These are phyloP conservation scores for Angomonas desouzai DNA, from an alignment of 208 protist species.

Conservation along the genomic window DNA sequence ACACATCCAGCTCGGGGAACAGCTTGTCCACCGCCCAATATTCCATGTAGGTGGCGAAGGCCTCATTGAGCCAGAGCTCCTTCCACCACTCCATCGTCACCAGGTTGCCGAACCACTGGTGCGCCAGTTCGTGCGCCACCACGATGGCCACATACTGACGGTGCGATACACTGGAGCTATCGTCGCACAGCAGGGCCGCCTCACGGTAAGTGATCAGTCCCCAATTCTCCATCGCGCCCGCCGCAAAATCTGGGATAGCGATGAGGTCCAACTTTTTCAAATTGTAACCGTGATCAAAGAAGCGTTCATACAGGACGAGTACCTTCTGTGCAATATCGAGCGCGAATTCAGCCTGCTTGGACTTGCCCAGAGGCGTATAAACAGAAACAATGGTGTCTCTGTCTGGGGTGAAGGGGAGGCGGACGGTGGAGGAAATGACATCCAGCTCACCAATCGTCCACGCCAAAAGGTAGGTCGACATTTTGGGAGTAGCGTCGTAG, in stretches of 20 bases:
- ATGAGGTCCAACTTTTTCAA: conserved; percentile 96
- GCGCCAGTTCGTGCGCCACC: conserved; percentile 93
- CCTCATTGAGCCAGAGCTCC: conserved; percentile 98
- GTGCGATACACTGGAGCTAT: conserved; percentile 36
- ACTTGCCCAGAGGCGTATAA: conserved; percentile 45
- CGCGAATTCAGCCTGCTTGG: conserved; percentile 58
- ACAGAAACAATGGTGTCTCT: conserved; percentile 34
- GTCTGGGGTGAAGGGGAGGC: conserved; percentile 15
- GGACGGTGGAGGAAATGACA: conserved; percentile 22
- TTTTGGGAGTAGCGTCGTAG: conserved; percentile 83
- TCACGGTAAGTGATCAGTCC: conserved; percentile 95
- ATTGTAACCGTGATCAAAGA: conserved; percentile 85
- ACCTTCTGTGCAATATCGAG: conserved; percentile 64
- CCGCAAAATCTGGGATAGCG: conserved; percentile 91
- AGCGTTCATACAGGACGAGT: conserved; percentile 76
- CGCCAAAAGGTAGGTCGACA: conserved; percentile 97
- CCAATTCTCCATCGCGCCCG: conserved; percentile 98
- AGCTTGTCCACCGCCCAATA: conserved; percentile 68
- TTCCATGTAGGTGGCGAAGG: conserved; percentile 91
- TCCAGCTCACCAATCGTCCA: conserved; percentile 90
- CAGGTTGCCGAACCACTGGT: conserved; percentile 98
- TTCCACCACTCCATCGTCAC: conserved; percentile 98
- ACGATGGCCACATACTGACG: conserved; percentile 67
- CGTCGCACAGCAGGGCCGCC: conserved; percentile 61
- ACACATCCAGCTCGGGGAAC: conserved; percentile 79